phyloP scores from a whole-genome alignment of 106 monocot species.

The Phalaenopsis aphrodite region DNA sequence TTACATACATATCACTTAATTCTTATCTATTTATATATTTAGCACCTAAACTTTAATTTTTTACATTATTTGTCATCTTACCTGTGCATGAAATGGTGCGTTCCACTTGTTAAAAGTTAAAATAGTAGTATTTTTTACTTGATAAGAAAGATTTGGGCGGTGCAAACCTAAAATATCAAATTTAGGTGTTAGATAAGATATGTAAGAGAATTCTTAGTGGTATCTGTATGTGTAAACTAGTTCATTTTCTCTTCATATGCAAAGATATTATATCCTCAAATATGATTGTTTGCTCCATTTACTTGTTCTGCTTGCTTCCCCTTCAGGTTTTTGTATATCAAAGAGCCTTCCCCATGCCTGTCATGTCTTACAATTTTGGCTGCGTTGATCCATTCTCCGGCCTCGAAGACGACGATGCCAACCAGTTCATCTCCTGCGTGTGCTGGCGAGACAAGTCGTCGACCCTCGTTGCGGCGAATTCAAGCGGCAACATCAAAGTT shows the following conservation, averaged over 20 bases:
- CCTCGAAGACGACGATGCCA: slow-evolving; percentile 22
- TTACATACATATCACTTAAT: too few relatives aligned
- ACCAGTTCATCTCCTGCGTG: slow-evolving; percentile 76
- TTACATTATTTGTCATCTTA: too few relatives aligned
- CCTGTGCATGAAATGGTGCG: too few relatives aligned
- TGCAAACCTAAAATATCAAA: too few relatives aligned
- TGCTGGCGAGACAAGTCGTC: slow-evolving; percentile 78
- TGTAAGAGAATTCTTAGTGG: neutral
- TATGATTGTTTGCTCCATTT: neutral
- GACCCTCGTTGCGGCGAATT: slow-evolving; percentile 75
- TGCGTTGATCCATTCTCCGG: slow-evolving; percentile 44
- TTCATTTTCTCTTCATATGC: neutral
- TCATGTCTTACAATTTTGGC: slow-evolving; percentile 69
- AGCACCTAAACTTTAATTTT: too few relatives aligned
- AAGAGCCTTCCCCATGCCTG: slow-evolving; percentile 87
- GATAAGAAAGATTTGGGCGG: too few relatives aligned
- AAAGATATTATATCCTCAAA: neutral
- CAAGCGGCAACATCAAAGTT: slow-evolving; percentile 77
- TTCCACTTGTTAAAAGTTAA: too few relatives aligned
- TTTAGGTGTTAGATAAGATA: neutral
- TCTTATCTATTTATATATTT: too few relatives aligned
- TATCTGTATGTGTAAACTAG: neutral
- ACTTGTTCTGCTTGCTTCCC: neutral
- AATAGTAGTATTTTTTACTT: too few relatives aligned
- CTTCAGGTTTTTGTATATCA: slow-evolving; percentile 80